phyloP scores from a whole-genome alignment of 2,329 filamentous ascomycete genomes.

The Neonectria coccinea region DNA sequence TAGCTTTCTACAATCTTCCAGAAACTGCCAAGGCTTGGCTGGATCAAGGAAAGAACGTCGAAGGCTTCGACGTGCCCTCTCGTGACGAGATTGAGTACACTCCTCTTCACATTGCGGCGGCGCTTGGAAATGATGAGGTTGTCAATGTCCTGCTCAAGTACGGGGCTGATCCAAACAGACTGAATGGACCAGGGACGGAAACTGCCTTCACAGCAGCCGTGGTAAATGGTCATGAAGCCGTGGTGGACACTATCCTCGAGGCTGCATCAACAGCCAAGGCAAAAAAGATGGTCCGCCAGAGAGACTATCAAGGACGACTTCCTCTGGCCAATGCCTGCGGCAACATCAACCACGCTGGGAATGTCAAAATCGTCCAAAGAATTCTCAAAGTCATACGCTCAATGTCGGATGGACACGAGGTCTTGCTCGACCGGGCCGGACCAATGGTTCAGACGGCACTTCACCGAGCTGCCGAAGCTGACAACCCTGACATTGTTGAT shows the following conservation, averaged over 20 bases:
- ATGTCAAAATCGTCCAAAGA: conserved; percentile 1
- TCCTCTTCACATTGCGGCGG: conserved; percentile 1
- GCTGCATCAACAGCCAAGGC: neutral
- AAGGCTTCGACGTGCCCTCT: neutral
- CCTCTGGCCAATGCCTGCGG: conserved; percentile 4
- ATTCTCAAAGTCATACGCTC: conserved; percentile 6
- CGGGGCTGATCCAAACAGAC: conserved; percentile 1
- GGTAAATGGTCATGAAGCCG: neutral
- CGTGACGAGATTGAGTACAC: neutral
- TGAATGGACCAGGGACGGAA: neutral
- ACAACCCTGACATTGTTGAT: neutral
- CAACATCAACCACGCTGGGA: neutral
- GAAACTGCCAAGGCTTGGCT: conserved; percentile 7
- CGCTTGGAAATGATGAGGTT: neutral
- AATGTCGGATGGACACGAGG: neutral
- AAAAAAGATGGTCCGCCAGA: neutral
- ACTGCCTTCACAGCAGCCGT: conserved; percentile 1
- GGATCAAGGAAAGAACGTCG: neutral
- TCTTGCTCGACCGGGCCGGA: neutral
- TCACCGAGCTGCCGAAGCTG: neutral
- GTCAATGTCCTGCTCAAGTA: neutral
- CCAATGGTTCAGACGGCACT: neutral
- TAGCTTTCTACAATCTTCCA: conserved; percentile 11
- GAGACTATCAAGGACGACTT: neutral
- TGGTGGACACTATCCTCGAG: conserved; percentile 2